Conservation (phyloP, 2,329 filamentous ascomycete genomes). For the Cercospora sesami region DNA sequence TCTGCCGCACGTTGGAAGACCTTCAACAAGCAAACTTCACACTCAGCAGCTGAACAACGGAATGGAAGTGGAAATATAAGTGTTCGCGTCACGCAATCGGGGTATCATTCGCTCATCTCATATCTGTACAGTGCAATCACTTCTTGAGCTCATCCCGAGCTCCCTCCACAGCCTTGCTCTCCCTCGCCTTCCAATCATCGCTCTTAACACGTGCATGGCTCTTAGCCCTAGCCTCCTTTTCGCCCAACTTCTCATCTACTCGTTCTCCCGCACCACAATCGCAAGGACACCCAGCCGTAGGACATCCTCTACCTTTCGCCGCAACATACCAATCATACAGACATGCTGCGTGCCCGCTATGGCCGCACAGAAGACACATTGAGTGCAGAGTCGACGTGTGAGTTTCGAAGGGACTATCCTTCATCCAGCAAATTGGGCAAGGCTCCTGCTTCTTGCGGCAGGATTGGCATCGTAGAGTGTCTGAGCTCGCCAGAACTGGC, state of each 20-base stretch:
- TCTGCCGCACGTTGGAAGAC: neutral
- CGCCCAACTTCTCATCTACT: slow-evolving; percentile 27
- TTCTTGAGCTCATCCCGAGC: slow-evolving; percentile 33
- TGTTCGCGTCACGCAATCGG: neutral
- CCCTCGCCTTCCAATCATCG: slow-evolving; percentile 46
- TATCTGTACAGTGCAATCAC: slow-evolving; percentile 1
- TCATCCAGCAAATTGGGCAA: slow-evolving; percentile 49
- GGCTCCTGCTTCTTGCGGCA: slow-evolving; percentile 48
- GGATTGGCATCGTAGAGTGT: slow-evolving; percentile 54
- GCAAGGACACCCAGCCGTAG: slow-evolving; percentile 60
- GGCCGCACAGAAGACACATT: slow-evolving; percentile 60
- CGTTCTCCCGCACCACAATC: slow-evolving; percentile 48
- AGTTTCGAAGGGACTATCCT: slow-evolving; percentile 41
- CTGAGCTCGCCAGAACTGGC: slow-evolving; percentile 51
- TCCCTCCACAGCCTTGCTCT: slow-evolving; percentile 47
- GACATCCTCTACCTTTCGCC: slow-evolving; percentile 56
- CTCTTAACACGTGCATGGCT: slow-evolving; percentile 37
- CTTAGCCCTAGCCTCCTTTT: slow-evolving; percentile 42
- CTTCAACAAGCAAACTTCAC: neutral
- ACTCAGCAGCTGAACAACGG: neutral
- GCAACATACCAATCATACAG: slow-evolving; percentile 58
- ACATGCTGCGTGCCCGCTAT: slow-evolving; percentile 60
- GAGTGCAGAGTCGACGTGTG: slow-evolving; percentile 38
- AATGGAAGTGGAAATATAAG: neutral
- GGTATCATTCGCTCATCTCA: neutral